Conservation (phyloP, 1,284 basidiomycete genomes). For the Vanrija sp. region DNA sequence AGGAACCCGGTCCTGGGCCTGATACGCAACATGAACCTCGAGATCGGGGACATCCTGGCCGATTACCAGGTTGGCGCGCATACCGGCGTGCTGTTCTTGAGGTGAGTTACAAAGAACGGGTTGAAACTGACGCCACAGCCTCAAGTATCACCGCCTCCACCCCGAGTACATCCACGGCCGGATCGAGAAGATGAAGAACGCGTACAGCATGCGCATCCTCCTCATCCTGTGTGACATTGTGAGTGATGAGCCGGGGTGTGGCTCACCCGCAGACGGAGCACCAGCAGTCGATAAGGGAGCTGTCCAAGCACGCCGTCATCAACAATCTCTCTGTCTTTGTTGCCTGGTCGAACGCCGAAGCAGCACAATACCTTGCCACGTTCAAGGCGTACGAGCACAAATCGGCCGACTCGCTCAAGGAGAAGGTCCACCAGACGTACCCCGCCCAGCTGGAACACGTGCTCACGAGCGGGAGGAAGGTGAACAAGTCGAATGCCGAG, state of each 20-base stretch:
- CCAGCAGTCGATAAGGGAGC: constrained; percentile 80
- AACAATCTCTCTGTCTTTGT: constrained; percentile 90
- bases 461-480: constrained; percentile 82
- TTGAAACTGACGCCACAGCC: constrained; percentile 52
- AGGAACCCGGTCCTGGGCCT: constrained; percentile 81
- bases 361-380: constrained; percentile 81
- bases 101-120: constrained; percentile 53
- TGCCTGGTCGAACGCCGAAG: constrained; percentile 90
- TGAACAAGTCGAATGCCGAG: constrained; percentile 97
- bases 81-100: constrained; percentile 85
- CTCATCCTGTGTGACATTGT: constrained; percentile 90
- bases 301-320: constrained; percentile 88
- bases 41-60: constrained; percentile 87
- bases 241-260: constrained; percentile 36
- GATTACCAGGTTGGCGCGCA: constrained; percentile 97
- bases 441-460: constrained; percentile 74
- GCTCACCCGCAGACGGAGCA: constrained; percentile 63
- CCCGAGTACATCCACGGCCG: constrained; percentile 94
- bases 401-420: constrained; percentile 89
- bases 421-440: constrained; percentile 85
- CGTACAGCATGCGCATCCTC: constrained; percentile 81
- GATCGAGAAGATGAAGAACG: constrained; percentile 76
- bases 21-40: constrained; percentile 84
- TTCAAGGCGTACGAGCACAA: constrained; percentile 94
- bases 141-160: constrained; percentile 93